These are phyloP conservation scores for Triangularia setosa DNA, from an alignment of 2,329 filamentous ascomycete genomes.

Conservation along the genomic window DNA sequence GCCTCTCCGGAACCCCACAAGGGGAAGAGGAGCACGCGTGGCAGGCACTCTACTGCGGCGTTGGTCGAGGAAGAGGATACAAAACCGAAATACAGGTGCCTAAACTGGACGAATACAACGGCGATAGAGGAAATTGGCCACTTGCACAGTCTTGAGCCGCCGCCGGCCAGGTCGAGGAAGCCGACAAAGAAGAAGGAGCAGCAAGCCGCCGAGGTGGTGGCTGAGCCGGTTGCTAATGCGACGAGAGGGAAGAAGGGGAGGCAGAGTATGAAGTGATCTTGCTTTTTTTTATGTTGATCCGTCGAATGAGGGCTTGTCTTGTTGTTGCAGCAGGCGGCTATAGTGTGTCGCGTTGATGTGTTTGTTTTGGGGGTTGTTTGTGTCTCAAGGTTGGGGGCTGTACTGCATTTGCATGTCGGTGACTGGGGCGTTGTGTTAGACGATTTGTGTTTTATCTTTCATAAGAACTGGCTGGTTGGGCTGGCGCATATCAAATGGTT, in stretches of 20 bases:
- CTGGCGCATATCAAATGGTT: neutral
- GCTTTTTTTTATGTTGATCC: no score
- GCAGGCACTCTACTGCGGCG: slow-evolving; percentile 25
- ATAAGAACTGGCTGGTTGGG: neutral
- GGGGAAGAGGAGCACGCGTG: slow-evolving; percentile 43
- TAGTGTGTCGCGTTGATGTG: no score
- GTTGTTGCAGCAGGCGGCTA: no score
- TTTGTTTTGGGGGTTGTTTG: no score
- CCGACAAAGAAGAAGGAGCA: slow-evolving; percentile 49
- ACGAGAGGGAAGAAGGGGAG: slow-evolving; percentile 13
- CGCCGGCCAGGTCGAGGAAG: slow-evolving; percentile 49
- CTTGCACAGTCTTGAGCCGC: slow-evolving; percentile 53
- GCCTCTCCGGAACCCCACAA: neutral
- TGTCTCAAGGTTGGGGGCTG: no score
- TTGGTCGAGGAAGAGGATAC: slow-evolving; percentile 40
- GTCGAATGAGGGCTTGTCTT: no score
- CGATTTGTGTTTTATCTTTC: neutral
- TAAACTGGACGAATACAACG: slow-evolving; percentile 54
- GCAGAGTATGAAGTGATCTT: slow-evolving; percentile 1
- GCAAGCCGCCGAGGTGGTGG: slow-evolving; percentile 17
- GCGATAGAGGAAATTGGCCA: slow-evolving; percentile 55
- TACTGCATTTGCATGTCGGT: no score
- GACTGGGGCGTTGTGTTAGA: neutral
- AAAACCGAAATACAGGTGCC: slow-evolving; percentile 44
- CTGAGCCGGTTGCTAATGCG: neutral